phyloP scores from a whole-genome alignment of 345 rosid species.

The Clausena lansium region DNA sequence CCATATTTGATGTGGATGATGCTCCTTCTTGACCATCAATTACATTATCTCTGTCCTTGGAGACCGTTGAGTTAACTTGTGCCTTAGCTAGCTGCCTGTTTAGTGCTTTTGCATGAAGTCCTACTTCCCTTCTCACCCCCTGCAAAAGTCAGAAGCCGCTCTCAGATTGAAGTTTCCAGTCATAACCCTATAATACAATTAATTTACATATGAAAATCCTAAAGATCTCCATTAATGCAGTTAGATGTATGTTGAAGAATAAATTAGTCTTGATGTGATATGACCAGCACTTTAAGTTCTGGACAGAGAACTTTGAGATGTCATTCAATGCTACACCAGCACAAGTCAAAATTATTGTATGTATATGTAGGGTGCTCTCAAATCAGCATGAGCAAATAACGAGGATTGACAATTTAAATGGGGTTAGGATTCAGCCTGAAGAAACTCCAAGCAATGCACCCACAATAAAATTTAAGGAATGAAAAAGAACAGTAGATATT shows the following conservation, averaged over 20 bases:
- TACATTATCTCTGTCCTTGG: slow-evolving; percentile 19
- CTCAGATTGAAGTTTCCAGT: not conserved
- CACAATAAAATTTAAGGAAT: no score
- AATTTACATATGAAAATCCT: not conserved
- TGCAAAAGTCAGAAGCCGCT: slow-evolving; percentile 23
- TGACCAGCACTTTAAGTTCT: no score
- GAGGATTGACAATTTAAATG: not conserved
- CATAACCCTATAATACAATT: not conserved
- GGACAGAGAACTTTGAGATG: no score
- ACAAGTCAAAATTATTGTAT: not conserved
- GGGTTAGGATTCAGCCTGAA: not conserved
- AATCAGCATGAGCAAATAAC: not conserved
- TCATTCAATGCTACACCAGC: not conserved
- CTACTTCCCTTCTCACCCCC: slow-evolving; percentile 98
- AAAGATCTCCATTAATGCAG: not conserved
- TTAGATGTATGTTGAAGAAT: not conserved
- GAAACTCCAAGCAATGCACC: no score
- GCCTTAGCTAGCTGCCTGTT: slow-evolving; percentile 39
- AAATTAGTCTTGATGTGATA: not conserved
- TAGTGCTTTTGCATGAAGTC: slow-evolving; percentile 66
- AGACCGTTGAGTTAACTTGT: slow-evolving; percentile 7
- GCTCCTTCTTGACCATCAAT: slow-evolving; percentile 18
- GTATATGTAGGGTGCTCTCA: not conserved
- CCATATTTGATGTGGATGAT: not conserved
- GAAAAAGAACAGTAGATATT: no score